phyloP scores from a whole-genome alignment of 1,284 basidiomycete species.

The Pseudozyma thailandica region DNA sequence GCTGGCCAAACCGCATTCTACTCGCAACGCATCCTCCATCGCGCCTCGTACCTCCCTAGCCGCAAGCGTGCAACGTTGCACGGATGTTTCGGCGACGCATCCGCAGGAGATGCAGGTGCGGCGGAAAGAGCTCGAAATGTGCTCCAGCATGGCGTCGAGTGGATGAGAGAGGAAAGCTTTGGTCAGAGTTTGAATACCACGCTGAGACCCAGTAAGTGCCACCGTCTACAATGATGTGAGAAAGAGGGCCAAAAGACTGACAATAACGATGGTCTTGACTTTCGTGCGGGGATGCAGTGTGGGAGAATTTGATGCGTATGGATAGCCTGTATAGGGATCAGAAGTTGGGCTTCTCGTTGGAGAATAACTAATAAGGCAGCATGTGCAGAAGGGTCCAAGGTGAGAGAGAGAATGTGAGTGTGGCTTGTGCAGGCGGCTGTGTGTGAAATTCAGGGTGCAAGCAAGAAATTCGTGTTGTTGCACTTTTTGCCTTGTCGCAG shows the following conservation, averaged over 20 bases:
- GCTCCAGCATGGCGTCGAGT: conserved; percentile 78
- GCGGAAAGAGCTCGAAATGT: conserved; percentile 77
- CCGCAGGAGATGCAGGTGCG: conserved; percentile 17
- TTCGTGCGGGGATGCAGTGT: conserved; percentile 69
- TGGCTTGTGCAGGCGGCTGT: neutral
- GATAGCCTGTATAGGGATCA: conserved; percentile 71
- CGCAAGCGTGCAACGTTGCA: conserved; percentile 78
- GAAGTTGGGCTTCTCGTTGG: conserved; percentile 62
- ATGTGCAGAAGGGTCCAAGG: too few relatives aligned
- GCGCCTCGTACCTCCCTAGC: conserved; percentile 75
- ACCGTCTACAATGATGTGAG: neutral
- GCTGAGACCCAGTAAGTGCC: conserved; percentile 69
- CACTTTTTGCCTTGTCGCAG: neutral
- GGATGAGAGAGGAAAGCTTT: conserved; percentile 77
- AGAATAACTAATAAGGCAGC: conserved; percentile 39
- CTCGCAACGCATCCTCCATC: conserved; percentile 82
- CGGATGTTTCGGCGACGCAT: conserved; percentile 74
- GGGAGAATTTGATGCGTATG: conserved; percentile 74
- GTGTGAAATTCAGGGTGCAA: conserved; percentile 10
- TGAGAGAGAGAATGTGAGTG: neutral
- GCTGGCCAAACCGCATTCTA: conserved; percentile 83
- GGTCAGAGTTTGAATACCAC: conserved; percentile 72
- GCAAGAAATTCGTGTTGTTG: neutral
- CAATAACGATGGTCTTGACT: neutral
- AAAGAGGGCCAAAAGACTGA: neutral